These are phyloP conservation scores for Auricularia sp. DNA, from an alignment of 768 basidiomycete genomes.

Conservation along the genomic window DNA sequence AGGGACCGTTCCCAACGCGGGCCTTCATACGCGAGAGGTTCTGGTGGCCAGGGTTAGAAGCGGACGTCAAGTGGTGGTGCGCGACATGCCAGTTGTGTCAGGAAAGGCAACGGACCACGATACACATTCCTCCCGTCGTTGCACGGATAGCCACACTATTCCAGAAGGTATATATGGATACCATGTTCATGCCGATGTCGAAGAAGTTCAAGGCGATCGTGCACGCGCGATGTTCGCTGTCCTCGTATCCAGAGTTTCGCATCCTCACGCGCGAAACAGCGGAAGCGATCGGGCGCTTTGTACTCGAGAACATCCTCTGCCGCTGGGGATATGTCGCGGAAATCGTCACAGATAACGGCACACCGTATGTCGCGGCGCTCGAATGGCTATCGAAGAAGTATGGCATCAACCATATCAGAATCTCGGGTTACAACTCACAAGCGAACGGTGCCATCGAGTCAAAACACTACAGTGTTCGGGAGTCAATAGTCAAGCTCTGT, in stretches of 20 bases:
- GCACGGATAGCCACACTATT: slow-evolving; percentile 13
- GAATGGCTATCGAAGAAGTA: slow-evolving; percentile 8
- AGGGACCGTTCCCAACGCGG: too few relatives aligned
- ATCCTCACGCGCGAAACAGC: slow-evolving; percentile 13
- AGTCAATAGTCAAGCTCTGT: slow-evolving; percentile 22
- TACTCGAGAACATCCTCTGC: slow-evolving; percentile 17
- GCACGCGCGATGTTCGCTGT: slow-evolving; percentile 17
- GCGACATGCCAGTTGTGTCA: too few relatives aligned
- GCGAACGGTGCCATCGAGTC: slow-evolving; percentile 31
- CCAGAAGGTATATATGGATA: slow-evolving; percentile 7
- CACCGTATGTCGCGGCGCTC: slow-evolving; percentile 4
- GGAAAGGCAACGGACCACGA: too few relatives aligned
- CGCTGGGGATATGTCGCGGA: slow-evolving; percentile 9
- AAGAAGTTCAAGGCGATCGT: too few relatives aligned
- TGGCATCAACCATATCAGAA: slow-evolving; percentile 19
- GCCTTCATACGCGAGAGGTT: too few relatives aligned
- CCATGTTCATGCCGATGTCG: slow-evolving; percentile 6
- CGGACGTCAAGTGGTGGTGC: too few relatives aligned
- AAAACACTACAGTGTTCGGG: slow-evolving; percentile 20
- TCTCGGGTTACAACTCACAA: slow-evolving; percentile 33
- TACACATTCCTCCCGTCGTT: too few relatives aligned
- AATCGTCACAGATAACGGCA: slow-evolving; percentile 13
- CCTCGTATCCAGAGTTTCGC: slow-evolving; percentile 13
- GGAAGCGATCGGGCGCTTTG: slow-evolving; percentile 6
- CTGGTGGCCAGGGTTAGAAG: too few relatives aligned